Evolutionary conservation across 441 rosid species (phyloP).

Genomic region (Aleurites moluccanus): DNA sequence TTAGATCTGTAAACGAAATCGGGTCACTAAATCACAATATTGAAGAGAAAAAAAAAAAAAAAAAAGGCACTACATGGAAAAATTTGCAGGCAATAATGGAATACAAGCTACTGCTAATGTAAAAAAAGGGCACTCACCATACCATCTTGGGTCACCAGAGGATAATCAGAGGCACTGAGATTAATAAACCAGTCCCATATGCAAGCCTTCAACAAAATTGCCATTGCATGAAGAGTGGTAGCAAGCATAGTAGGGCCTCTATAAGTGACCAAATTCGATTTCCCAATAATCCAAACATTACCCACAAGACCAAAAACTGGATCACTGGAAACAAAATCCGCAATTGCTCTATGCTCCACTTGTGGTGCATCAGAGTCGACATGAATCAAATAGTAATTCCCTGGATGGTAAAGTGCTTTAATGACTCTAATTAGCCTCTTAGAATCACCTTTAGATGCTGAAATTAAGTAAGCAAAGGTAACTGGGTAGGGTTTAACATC

Average conservation of each 20-base stretch:
- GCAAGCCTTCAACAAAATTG: slow-evolving; percentile 63
- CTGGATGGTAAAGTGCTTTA: slow-evolving; percentile 85
- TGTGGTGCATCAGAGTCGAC: slow-evolving; percentile 69
- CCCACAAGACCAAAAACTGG: slow-evolving; percentile 60
- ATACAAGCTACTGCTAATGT: too few relatives aligned
- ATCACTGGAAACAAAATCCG: slow-evolving; percentile 51
- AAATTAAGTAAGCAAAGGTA: slow-evolving; percentile 78
- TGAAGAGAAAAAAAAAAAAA: not conserved
- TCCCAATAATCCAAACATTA: slow-evolving; percentile 82
- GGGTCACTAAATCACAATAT: not conserved
- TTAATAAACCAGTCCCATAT: slow-evolving; percentile 88
- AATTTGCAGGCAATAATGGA: too few relatives aligned
- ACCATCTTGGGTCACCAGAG: slow-evolving; percentile 82
- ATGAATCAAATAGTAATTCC: slow-evolving; percentile 81
- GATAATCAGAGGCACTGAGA: slow-evolving; percentile 82
- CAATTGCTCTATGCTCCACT: slow-evolving; percentile 52
- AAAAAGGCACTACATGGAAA: too few relatives aligned
- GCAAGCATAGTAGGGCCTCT: slow-evolving; percentile 79
- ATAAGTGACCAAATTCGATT: slow-evolving; percentile 61
- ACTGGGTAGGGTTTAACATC: slow-evolving; percentile 71
- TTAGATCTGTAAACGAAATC: slow-evolving; percentile 65
- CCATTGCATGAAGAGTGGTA: slow-evolving; percentile 66
- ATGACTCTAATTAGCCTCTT: slow-evolving; percentile 64
- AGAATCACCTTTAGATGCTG: slow-evolving; percentile 66
- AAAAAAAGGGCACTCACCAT: slow-evolving; percentile 50